Evolutionary conservation across 2,329 filamentous ascomycete species (phyloP), one percentile per base, ranked within the genome.

Genomic region (Chrysoporthe austroafricana): DNA sequence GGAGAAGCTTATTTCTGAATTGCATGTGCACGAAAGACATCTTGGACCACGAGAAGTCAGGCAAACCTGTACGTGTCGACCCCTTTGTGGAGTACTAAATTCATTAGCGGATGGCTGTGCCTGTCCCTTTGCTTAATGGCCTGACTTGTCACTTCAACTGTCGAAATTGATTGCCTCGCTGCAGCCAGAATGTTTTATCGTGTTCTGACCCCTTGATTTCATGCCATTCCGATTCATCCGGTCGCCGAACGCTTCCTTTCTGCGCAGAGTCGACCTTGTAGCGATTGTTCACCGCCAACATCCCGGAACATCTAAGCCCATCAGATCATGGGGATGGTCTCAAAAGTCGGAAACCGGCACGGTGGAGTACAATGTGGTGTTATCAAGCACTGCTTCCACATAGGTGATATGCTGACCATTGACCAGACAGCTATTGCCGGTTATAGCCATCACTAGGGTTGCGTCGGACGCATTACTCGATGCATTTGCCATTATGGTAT

Each of bases 401-500:
- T 64, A 64, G 5, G 39, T 50, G 13, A 64, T 64, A 13, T 64
- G 63, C 43, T 64, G 63, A 18, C 63, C 54, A 13, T 59, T 58
- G 34, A 64, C 11, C 2, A 64, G 63, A 42, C 63, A 64, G 43
- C 56, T 57, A 14, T 48, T 58, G 16, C 63, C 63, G n/a, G 42
- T 50, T 14, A 64, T 46, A 8, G 56, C 63, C 63, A 64, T 58
- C n/a, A 61, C 59, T n/a, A 61, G 43, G 43, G 42, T 46, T 7
- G 59, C 59, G 16, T 61, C 59, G 42, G 59, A 48, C 5, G 26
- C 59, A 48, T 61, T 61, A 43, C 59, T 48, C 32, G 59, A 61
- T 14, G 59, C 59, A n/a, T 48, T 61, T 32, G 42, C 59, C 59
- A 61, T 61, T 11, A 61, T 61, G 11, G 26, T 48, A 18, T 61